These are phyloP conservation scores for Xylaria acuta DNA, from an alignment of 495 filamentous ascomycete species.

Conservation along the genomic window DNA sequence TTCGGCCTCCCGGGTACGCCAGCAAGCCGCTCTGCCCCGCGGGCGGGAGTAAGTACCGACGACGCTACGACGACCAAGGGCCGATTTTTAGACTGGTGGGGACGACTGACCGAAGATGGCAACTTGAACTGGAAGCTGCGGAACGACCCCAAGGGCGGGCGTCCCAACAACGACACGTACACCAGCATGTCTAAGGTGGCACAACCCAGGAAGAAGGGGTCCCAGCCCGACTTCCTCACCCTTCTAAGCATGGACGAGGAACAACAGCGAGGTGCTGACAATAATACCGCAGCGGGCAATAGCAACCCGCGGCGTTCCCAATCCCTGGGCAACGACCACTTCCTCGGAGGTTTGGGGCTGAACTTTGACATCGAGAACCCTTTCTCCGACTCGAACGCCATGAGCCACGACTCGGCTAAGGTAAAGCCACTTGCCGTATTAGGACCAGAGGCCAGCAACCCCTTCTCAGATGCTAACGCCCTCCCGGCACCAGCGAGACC, in stretches of 20 bases:
- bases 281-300: slow-evolving; percentile 37
- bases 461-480: slow-evolving; percentile 53
- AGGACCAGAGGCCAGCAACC: slow-evolving; percentile 42
- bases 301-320: slow-evolving; percentile 36
- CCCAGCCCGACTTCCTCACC: slow-evolving; percentile 50
- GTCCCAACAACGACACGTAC: slow-evolving; percentile 31
- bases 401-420: slow-evolving; percentile 47
- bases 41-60: slow-evolving; percentile 21
- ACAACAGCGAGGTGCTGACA: slow-evolving; percentile 42
- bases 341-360: slow-evolving; percentile 49
- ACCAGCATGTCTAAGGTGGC: slow-evolving; percentile 32
- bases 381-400: slow-evolving; percentile 53
- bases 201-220: slow-evolving; percentile 33
- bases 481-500: slow-evolving; percentile 32
- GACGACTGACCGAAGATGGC: slow-evolving; percentile 46
- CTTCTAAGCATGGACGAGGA: slow-evolving; percentile 46
- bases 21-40: slow-evolving; percentile 50
- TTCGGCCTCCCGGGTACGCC: slow-evolving; percentile 48
- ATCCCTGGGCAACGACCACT: slow-evolving; percentile 39
- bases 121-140: slow-evolving; percentile 45
- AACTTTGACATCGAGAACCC: slow-evolving; percentile 47
- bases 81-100: slow-evolving; percentile 49
- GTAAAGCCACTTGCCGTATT: slow-evolving; percentile 43
- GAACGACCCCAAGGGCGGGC: slow-evolving; percentile 26
- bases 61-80: slow-evolving; percentile 38